Evolutionary conservation across 2,329 filamentous ascomycete genomes (phyloP), one percentile per base, ranked within the genome.

Genomic region (Aquanectria penicillioides): DNA sequence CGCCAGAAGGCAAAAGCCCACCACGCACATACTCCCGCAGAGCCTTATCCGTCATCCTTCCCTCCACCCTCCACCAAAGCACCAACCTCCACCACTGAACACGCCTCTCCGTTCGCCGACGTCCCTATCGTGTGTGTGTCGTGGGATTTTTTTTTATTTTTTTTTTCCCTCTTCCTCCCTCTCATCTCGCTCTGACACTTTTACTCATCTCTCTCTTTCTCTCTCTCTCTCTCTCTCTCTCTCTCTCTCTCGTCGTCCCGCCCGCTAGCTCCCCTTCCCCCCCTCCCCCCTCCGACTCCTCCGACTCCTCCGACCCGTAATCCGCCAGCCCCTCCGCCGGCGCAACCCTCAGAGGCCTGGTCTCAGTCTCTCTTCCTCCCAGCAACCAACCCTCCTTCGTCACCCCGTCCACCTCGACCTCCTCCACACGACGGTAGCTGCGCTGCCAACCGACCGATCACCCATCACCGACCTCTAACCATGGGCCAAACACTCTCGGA

Each of bases 401-500:
- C 55, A 50, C 55, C n/a, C n/a, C n/a, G n/a, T n/a, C n/a, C n/a
- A n/a, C n/a, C n/a, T 61, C 57, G 26, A 31, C 25, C 44, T 37
- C 48, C 56, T 61, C 47, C 59, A 65, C 66, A 62, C 63, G 57
- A 57, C 54, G 44, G 63, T 66, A 69, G 68, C 68, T 63, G 36
- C 61, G 65, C 65, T 69, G 47, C 66, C 69, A 66, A 68, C 60
- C 59, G 59, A 68, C 51, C 62, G 55, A 60, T 38, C 52, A 68
- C 51, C 62, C 53, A 60, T 38, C 52, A 53, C 37, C 48, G 60
- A 64, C 53, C 41, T 62, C 51, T 52, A 73, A 67, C 65, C 81
- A 99, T 99, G 95, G 95, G 95, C 87, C 95, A 99, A 86, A 99
- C 95, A 80, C 89, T 99, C 76, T 98, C 94, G 74, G 95, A 99